These are phyloP conservation scores for Magnolia sinica DNA, from an alignment of 164 flowering plant genomes.

Conservation along the genomic window DNA sequence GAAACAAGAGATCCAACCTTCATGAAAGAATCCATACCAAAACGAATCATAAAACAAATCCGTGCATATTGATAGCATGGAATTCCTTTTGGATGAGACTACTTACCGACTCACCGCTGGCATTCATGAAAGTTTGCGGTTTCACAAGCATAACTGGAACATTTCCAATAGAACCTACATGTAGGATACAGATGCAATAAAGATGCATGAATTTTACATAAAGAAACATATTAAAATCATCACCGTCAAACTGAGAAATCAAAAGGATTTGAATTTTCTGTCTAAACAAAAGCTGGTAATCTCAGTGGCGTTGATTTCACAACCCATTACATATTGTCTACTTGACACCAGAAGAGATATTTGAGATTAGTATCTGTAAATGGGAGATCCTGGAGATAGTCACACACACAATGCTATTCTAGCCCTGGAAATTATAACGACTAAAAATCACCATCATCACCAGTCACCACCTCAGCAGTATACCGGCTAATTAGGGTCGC, in stretches of 20 bases:
- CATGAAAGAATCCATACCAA: slow-evolving; percentile 9
- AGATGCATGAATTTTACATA: not conserved
- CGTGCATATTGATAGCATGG: not conserved
- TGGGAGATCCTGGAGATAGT: not conserved
- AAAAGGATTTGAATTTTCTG: too few species aligned
- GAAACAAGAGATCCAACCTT: slow-evolving; percentile 86
- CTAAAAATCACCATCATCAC: not conserved
- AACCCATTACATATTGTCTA: not conserved
- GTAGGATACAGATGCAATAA: not conserved
- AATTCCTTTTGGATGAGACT: slow-evolving; percentile 17
- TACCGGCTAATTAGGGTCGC: too few species aligned
- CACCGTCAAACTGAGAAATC: not conserved
- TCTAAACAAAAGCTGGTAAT: not conserved
- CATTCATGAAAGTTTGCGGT: slow-evolving; percentile 97
- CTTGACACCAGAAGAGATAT: not conserved
- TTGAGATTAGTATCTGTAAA: not conserved
- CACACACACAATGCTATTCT: not conserved
- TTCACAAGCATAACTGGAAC: slow-evolving; percentile 91
- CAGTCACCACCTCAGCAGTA: not conserved
- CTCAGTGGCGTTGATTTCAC: too few species aligned
- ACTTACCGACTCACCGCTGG: slow-evolving; percentile 98
- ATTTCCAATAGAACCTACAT: slow-evolving; percentile 69
- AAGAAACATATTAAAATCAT: not conserved
- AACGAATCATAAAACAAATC: slow-evolving; percentile 1
- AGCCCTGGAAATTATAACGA: not conserved